Evolutionary conservation across 768 basidiomycete genomes (phyloP).

Genomic region (Gymnopilus junonius): DNA sequence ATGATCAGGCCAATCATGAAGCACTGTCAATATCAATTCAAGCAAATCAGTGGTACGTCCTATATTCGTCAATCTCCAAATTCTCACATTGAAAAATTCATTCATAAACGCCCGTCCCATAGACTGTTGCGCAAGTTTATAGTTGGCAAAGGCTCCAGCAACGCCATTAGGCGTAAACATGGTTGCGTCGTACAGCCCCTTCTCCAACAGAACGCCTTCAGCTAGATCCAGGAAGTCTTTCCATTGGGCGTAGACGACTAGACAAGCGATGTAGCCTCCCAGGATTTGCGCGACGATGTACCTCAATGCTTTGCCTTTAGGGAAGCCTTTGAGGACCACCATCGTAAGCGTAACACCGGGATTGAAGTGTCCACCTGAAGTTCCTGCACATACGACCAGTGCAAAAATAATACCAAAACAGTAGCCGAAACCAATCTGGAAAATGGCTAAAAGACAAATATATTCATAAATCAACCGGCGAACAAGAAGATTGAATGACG

Average conservation of each 20-base stretch:
- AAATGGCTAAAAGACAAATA: conserved; percentile 41
- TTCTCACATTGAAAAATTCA: conserved; percentile 55
- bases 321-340: conserved; percentile 58
- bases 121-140: conserved; percentile 46
- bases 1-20: conserved; percentile 54
- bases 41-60: not conserved
- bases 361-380: conserved; percentile 71
- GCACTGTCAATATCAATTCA: conserved; percentile 24
- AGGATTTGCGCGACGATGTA: conserved; percentile 70
- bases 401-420: conserved; percentile 65
- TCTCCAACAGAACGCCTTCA: conserved; percentile 34
- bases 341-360: conserved; percentile 63
- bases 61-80: not conserved
- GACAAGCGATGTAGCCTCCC: conserved; percentile 66
- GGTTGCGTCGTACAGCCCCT: conserved; percentile 28
- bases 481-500: conserved; percentile 23
- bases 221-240: conserved; percentile 46
- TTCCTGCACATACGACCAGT: conserved; percentile 49
- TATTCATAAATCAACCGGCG: not conserved
- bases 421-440: conserved; percentile 64
- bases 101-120: conserved; percentile 55
- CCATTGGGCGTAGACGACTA: conserved; percentile 67
- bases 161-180: conserved; percentile 45
- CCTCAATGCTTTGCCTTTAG: conserved; percentile 53
- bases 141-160: conserved; percentile 59